Base-by-base conservation (phyloP, 768 basidiomycete species). In the Psilocybe cyanescens region DNA sequence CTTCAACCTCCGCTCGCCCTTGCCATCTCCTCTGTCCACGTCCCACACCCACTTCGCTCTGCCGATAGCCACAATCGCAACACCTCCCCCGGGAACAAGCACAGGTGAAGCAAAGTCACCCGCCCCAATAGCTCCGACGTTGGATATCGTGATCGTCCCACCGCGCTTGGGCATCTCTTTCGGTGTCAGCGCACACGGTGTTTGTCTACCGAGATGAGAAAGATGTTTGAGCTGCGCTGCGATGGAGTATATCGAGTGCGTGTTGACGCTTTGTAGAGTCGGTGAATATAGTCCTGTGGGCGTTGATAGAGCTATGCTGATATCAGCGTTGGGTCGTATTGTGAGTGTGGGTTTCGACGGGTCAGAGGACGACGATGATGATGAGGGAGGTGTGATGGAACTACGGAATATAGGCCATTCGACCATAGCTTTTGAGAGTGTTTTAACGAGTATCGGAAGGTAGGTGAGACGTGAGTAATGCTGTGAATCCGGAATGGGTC, bases 391-490 rank as follows among this genome's bases (percentile, higher is more conserved):
- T 0, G 88, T 86, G 68, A 94, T 87, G 33, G 90, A 89, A 17
- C 90, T 82, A 14, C 91, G 83, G 79, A 96, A 86, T 51, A 95
- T 76, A 0, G 94, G 92, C 92, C 94, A 93, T 70, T 92, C 87
- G 62, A 82, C 75, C 91, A 95, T 92, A 3, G 92, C 82, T 67
- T 81, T 85, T 0, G 90, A 84, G 54, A 96, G 88, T 0, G 89
- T 88, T 72, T 96, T 96, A 67, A 95, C 77, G 7, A 96, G 83
- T 69, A 95, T 78, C 8, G 94, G 94, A 33, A 96, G 87, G 73
- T 90, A 91, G 0, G 93, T 94, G 31, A 96, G 74, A 37, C 83
- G 84, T 30, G 83, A 76, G 74, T 84, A 93, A 44, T 85, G 84
- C 19, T 79, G 83, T 2, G 79, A 74, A 8, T 80, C 77, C 0